phyloP scores from a whole-genome alignment of 2,329 filamentous ascomycete species.

The Talaromyces atroroseus region DNA sequence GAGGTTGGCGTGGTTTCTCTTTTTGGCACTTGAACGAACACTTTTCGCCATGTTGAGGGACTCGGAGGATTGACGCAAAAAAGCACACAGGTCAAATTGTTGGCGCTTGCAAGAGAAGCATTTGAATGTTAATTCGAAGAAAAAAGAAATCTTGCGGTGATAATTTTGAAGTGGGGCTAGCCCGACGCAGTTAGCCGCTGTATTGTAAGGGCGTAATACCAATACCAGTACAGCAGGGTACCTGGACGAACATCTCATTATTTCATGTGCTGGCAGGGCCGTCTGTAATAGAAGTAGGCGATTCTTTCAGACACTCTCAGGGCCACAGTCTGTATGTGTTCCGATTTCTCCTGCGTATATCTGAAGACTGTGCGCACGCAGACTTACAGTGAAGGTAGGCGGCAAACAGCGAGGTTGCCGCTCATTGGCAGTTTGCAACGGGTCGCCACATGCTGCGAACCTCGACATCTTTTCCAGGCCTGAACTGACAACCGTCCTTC shows the following conservation, averaged over 20 bases:
- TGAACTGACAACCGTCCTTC: constrained; percentile 1
- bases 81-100: too few species aligned
- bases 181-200: background rate
- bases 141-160: background rate
- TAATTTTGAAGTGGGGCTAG: background rate
- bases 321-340: background rate
- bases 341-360: background rate
- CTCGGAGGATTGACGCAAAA: too few species aligned
- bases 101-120: too few species aligned
- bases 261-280: background rate
- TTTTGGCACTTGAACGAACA: constrained; percentile 69
- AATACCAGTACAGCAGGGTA: background rate
- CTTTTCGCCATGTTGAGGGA: constrained; percentile 72
- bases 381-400: background rate
- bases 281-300: background rate
- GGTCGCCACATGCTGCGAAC: constrained; percentile 1
- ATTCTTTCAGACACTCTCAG: background rate
- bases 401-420: constrained; percentile 6
- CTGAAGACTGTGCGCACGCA: too few species aligned
- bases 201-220: background rate
- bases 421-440: constrained; percentile 7
- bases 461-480: constrained; percentile 1
- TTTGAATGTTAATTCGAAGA: background rate
- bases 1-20: constrained; percentile 76
- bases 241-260: too few species aligned